These are phyloP conservation scores for Phlyctochytrium arcticum DNA, from an alignment of 192 early-diverging fungal genomes.

Conservation along the genomic window DNA sequence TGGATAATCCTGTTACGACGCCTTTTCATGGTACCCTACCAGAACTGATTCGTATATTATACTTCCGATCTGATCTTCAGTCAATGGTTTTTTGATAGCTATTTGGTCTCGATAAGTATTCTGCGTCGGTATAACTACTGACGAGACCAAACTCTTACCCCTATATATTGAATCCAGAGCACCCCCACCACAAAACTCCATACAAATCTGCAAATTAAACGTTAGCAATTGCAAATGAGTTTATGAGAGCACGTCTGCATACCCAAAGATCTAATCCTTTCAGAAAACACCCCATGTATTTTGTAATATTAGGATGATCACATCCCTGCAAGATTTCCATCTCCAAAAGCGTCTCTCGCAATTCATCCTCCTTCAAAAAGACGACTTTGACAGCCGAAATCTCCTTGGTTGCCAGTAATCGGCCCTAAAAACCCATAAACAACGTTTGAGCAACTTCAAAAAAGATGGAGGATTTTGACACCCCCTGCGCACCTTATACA, in stretches of 20 bases:
- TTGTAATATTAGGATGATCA: conserved; percentile 53
- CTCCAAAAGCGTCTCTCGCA: conserved; percentile 63
- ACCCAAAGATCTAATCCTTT: conserved; percentile 66
- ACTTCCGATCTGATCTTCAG: conserved; percentile 51
- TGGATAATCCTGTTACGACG: no score
- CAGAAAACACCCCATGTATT: conserved; percentile 56
- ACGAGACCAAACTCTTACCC: conserved; percentile 26
- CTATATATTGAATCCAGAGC: conserved; percentile 58
- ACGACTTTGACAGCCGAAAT: conserved; percentile 62
- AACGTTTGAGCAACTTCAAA: no score
- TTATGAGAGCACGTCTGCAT: conserved; percentile 5
- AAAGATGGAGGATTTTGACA: no score
- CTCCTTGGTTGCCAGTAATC: conserved; percentile 45
- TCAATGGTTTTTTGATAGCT: conserved; percentile 43
- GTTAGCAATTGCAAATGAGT: neutral
- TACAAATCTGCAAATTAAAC: conserved; percentile 49
- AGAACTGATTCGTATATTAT: conserved; percentile 57
- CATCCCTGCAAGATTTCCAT: conserved; percentile 62
- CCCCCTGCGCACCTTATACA: conserved; percentile 63
- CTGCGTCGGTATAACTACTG: neutral
- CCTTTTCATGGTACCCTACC: no score
- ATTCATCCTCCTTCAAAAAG: conserved; percentile 61
- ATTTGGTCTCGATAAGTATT: neutral
- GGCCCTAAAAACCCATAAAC: conserved; percentile 48
- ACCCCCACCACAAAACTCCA: conserved; percentile 61